Evolutionary conservation across 768 basidiomycete species (phyloP).

Genomic region (Lactarius trivialis): DNA sequence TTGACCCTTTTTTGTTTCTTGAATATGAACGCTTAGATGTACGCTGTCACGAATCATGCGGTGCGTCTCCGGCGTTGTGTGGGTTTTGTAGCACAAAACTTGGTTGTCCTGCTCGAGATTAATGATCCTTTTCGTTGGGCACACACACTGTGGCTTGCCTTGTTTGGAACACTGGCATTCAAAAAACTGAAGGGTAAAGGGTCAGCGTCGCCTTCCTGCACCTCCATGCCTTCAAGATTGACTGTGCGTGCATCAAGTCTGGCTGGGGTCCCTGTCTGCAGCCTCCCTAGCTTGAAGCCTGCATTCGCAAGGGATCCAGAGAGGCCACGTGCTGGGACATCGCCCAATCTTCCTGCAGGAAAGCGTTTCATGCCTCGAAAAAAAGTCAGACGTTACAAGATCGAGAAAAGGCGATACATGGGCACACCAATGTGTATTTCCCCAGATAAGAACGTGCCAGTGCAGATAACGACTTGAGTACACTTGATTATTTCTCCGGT

Average conservation of each 20-base stretch:
- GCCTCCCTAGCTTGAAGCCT: conserved; percentile 74
- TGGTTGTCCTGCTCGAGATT: conserved; percentile 54
- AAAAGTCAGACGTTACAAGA: background rate
- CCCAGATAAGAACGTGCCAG: conserved; percentile 86
- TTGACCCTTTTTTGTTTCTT: conserved; percentile 79
- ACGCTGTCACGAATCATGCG: conserved; percentile 68
- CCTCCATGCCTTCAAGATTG: conserved; percentile 52
- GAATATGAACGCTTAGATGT: conserved; percentile 76
- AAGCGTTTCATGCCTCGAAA: conserved; percentile 56
- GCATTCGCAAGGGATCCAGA: conserved; percentile 68
- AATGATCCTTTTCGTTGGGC: no score
- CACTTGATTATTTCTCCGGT: conserved; percentile 69
- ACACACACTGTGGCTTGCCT: conserved; percentile 33
- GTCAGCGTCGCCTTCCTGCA: conserved; percentile 58
- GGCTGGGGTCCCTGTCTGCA: conserved; percentile 87
- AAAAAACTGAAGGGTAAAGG: conserved; percentile 76
- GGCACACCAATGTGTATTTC: conserved; percentile 79
- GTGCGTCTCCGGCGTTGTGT: conserved; percentile 69
- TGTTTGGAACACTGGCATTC: conserved; percentile 61
- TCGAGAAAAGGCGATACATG: background rate
- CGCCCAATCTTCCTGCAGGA: conserved; percentile 72
- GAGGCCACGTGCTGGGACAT: conserved; percentile 64
- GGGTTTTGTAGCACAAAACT: conserved; percentile 63
- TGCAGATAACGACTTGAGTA: conserved; percentile 80
- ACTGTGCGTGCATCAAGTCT: conserved; percentile 66